phyloP scores from a whole-genome alignment of 345 rosid species.

The Populus deltoides region DNA sequence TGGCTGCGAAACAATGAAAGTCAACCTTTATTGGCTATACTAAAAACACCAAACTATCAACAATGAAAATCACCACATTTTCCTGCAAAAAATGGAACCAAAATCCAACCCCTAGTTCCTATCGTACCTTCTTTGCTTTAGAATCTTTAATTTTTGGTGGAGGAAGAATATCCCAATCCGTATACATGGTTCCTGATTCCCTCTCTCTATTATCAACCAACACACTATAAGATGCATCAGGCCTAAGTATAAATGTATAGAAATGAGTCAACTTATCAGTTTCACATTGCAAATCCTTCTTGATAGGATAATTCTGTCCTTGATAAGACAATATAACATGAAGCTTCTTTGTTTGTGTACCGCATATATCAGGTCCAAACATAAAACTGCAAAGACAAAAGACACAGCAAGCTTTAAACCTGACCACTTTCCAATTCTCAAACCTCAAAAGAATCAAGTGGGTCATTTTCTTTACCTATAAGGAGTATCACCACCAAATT shows the following conservation, averaged over 20 bases:
- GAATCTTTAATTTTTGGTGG: constrained; percentile 71
- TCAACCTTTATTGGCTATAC: background rate
- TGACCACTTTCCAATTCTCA: background rate
- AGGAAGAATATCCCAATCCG: constrained; percentile 96
- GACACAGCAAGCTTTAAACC: background rate
- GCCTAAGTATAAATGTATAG: constrained; percentile 89
- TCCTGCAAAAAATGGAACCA: background rate
- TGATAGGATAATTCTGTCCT: constrained; percentile 89
- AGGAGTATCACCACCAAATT: constrained; percentile 98
- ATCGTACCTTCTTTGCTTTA: constrained; percentile 71
- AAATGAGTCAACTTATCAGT: constrained; percentile 90
- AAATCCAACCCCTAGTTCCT: background rate
- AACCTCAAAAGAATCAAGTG: background rate
- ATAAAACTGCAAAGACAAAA: constrained; percentile 56
- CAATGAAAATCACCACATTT: background rate
- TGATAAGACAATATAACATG: constrained; percentile 85
- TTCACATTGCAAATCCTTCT: constrained; percentile 88
- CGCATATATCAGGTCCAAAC: constrained; percentile 98
- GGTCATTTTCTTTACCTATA: constrained; percentile 50
- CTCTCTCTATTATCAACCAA: constrained; percentile 82
- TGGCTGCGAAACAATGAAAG: constrained; percentile 47
- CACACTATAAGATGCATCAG: constrained; percentile 83
- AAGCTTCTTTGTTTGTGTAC: constrained; percentile 85
- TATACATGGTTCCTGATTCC: constrained; percentile 87
- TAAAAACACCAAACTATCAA: background rate